phyloP scores from a whole-genome alignment of 345 rosid species.

The Garcia nutans region DNA sequence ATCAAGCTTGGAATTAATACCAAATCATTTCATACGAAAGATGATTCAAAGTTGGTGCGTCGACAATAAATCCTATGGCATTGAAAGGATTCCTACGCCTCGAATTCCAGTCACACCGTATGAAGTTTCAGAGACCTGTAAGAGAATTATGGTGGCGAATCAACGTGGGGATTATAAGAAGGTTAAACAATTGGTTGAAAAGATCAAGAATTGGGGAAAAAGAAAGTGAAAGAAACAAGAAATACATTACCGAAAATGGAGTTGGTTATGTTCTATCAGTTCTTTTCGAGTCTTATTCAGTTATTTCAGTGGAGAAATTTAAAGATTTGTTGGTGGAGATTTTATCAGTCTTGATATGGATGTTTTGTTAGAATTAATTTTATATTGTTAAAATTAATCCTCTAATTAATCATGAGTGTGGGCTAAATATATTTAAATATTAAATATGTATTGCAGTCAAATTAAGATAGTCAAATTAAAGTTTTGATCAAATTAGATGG shows the following conservation, averaged over 20 bases:
- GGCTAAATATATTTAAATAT: too few relatives aligned
- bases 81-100: conserved; percentile 41
- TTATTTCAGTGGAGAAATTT: conserved; percentile 17
- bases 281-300: conserved; percentile 30
- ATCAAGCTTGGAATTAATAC: conserved; percentile 26
- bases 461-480: too few relatives aligned
- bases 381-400: too few relatives aligned
- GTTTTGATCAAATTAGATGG: too few relatives aligned
- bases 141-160: conserved; percentile 17
- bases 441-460: too few relatives aligned
- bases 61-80: conserved; percentile 30
- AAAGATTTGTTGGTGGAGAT: conserved; percentile 29
- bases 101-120: conserved; percentile 31
- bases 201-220: conserved; percentile 33
- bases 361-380: too few relatives aligned
- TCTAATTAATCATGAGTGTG: too few relatives aligned
- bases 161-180: conserved; percentile 24
- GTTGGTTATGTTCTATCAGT: conserved; percentile 22
- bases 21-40: conserved; percentile 35
- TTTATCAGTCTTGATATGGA: conserved; percentile 29
- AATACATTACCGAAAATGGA: conserved; percentile 22
- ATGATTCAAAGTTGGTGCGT: conserved; percentile 46
- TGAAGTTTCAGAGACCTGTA: conserved; percentile 29
- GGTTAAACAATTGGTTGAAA: conserved; percentile 27
- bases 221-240: conserved; percentile 39